phyloP scores from a whole-genome alignment of 2,329 filamentous ascomycete genomes.

The Neurospora crassa region DNA sequence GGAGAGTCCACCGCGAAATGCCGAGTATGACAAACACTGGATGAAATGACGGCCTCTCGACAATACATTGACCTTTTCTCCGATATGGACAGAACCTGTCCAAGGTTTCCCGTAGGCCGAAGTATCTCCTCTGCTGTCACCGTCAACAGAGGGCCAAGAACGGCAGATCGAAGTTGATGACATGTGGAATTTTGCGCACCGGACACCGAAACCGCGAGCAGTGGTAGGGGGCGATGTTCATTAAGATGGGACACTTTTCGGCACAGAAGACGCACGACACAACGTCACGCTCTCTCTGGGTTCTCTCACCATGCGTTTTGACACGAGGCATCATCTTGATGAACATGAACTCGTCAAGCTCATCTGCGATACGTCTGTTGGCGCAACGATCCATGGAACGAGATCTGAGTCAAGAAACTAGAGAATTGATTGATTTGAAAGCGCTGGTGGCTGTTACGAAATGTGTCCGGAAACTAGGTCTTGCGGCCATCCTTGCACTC shows the following conservation, averaged over 20 bases:
- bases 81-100: background rate
- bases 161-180: slow-evolving; percentile 90
- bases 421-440: slow-evolving; percentile 42
- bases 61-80: background rate
- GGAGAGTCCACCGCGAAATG: rapidly evolving
- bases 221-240: slow-evolving; percentile 69
- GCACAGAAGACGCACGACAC: slow-evolving; percentile 75
- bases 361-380: slow-evolving; percentile 70
- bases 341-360: slow-evolving; percentile 79
- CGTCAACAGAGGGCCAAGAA: slow-evolving; percentile 20
- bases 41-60: background rate
- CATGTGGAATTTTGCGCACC: slow-evolving; percentile 74
- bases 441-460: slow-evolving; percentile 42
- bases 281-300: slow-evolving; percentile 84
- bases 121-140: background rate
- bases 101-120: background rate
- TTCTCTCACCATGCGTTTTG: slow-evolving; percentile 60
- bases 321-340: slow-evolving; percentile 32
- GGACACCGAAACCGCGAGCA: slow-evolving; percentile 68
- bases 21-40: background rate
- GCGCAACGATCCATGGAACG: slow-evolving; percentile 67
- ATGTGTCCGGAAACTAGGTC: slow-evolving; percentile 31
- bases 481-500: slow-evolving; percentile 45
- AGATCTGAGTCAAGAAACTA: slow-evolving; percentile 40
- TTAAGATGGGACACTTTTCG: slow-evolving; percentile 49